Conservation (phyloP, 768 basidiomycete genomes). For the Boletus coccyginus region DNA sequence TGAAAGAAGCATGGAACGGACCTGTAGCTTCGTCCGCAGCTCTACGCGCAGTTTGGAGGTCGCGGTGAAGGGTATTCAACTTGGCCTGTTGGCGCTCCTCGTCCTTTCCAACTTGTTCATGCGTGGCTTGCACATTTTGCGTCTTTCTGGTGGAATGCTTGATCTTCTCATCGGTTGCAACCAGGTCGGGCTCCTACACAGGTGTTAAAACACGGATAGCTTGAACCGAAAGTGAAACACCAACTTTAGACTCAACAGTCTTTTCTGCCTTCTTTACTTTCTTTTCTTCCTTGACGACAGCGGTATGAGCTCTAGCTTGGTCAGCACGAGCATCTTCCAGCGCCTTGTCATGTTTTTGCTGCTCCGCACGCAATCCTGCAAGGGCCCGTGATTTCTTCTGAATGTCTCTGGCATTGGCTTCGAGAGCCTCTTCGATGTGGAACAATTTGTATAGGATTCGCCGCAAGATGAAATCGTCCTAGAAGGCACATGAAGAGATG, state of each 20-base stretch:
- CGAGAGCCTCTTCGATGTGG: constrained; percentile 84
- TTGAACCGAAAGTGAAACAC: constrained; percentile 8
- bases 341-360: constrained; percentile 64
- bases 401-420: constrained; percentile 67
- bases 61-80: constrained; percentile 55
- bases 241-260: constrained; percentile 75
- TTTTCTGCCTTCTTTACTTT: constrained; percentile 91
- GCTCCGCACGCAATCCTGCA: constrained; percentile 63
- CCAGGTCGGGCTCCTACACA: constrained; percentile 78
- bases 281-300: constrained; percentile 82
- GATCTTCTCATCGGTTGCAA: constrained; percentile 83
- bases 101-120: constrained; percentile 64
- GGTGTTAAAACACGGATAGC: background rate
- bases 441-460: constrained; percentile 86
- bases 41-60: constrained; percentile 61
- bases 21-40: constrained; percentile 81
- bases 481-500: constrained; percentile 8
- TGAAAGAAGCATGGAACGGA: constrained; percentile 28
- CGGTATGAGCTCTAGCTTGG: constrained; percentile 73
- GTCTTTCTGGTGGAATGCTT: constrained; percentile 79
- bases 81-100: constrained; percentile 49
- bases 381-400: constrained; percentile 72
- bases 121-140: constrained; percentile 61
- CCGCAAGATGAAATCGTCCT: constrained; percentile 81
- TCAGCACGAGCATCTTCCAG: constrained; percentile 73